Evolutionary conservation across 352 stramenopile genomes (phyloP).

Genomic region (Pythium biforme): DNA sequence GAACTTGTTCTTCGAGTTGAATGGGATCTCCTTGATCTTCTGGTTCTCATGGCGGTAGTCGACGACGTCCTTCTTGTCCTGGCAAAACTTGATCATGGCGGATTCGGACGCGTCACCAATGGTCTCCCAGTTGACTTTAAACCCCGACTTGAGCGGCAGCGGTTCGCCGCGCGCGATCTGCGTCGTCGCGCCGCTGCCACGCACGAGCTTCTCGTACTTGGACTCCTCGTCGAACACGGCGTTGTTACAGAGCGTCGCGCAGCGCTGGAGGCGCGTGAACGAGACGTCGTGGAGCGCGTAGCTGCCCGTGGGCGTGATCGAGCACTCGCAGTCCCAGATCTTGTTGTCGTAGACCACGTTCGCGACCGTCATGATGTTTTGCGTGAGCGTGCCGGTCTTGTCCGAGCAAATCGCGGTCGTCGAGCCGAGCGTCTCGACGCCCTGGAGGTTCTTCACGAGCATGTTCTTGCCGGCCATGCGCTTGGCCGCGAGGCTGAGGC

Average conservation of each 20-base stretch:
- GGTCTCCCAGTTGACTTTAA: slow-evolving; percentile 43
- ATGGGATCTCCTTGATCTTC: slow-evolving; percentile 45
- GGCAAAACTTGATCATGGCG: slow-evolving; percentile 41
- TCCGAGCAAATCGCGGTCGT: slow-evolving; percentile 93
- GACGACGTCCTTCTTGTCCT: slow-evolving; percentile 35
- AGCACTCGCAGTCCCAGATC: slow-evolving; percentile 75
- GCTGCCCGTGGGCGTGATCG: slow-evolving; percentile 61
- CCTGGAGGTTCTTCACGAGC: slow-evolving; percentile 94
- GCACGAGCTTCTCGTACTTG: slow-evolving; percentile 50
- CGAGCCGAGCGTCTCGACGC: slow-evolving; percentile 91
- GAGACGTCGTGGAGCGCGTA: slow-evolving; percentile 50
- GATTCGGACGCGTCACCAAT: slow-evolving; percentile 42
- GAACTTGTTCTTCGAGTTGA: slow-evolving; percentile 52
- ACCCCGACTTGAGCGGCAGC: slow-evolving; percentile 31
- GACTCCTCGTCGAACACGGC: slow-evolving; percentile 83
- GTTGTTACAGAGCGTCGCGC: slow-evolving; percentile 90
- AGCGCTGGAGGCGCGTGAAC: slow-evolving; percentile 73
- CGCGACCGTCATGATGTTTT: slow-evolving; percentile 89
- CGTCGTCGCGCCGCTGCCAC: slow-evolving; percentile 17
- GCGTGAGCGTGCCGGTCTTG: slow-evolving; percentile 89
- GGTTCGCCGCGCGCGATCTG: slow-evolving; percentile 27
- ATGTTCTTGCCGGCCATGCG: slow-evolving; percentile 90
- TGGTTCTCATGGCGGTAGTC: slow-evolving; percentile 30
- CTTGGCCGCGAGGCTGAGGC: slow-evolving; percentile 88
- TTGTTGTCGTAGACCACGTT: slow-evolving; percentile 71